A percentile compares a stretch with the other conserved stretches of the same genome.
Conservation (phyloP, 176 grass and related monocot species). For the Bolboschoenus planiculmis region DNA sequence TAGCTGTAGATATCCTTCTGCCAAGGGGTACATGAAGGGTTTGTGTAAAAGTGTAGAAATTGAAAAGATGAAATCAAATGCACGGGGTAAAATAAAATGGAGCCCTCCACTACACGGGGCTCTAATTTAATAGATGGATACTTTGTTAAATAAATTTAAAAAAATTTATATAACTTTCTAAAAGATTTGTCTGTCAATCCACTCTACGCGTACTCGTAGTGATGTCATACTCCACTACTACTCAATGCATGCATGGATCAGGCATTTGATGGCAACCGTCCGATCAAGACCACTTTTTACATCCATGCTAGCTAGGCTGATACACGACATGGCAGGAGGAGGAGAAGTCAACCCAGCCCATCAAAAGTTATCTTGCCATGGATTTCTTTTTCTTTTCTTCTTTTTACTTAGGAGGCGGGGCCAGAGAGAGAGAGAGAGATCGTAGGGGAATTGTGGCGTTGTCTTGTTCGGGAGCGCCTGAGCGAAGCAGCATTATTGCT, state of each 20-base stretch:
- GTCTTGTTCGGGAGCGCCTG: constrained; percentile 34
- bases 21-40: neutral
- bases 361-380: neutral
- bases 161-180: too few species aligned
- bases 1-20: neutral
- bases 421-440: neutral
- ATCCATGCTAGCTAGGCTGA: too few species aligned
- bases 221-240: neutral
- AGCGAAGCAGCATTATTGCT: neutral
- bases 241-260: neutral
- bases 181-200: neutral
- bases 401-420: neutral
- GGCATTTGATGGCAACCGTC: neutral
- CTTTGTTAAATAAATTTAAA: too few species aligned
- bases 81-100: neutral
- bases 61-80: neutral
- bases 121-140: too few species aligned
- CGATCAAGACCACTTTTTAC: neutral
- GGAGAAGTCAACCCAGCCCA: neutral
- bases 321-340: neutral
- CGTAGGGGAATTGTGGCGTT: constrained; percentile 18
- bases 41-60: neutral
- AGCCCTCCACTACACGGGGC: too few species aligned
- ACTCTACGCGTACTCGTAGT: neutral
- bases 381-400: neutral